Conservation (phyloP, 768 basidiomycete species). For the Daedaleopsis nitida region DNA sequence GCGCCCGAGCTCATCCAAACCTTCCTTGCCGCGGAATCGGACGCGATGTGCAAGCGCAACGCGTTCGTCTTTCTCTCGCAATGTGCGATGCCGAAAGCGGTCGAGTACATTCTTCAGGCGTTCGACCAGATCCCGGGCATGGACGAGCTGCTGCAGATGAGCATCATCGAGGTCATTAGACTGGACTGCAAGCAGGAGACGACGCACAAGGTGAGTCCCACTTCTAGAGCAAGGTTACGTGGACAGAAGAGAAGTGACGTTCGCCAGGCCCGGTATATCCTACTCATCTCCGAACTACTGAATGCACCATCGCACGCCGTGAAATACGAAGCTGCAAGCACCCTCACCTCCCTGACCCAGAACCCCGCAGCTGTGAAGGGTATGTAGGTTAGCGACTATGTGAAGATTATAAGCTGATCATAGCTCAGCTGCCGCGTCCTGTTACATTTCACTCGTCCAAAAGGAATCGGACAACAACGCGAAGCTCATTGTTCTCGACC, state of each 20-base stretch:
- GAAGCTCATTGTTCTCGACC: slow-evolving; percentile 94
- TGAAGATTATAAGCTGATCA: neutral
- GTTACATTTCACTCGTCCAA: slow-evolving; percentile 83
- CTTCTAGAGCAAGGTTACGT: neutral
- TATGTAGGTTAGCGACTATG: slow-evolving; percentile 30
- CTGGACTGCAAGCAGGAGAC: slow-evolving; percentile 88
- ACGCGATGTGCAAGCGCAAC: slow-evolving; percentile 95
- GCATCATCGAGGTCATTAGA: slow-evolving; percentile 90
- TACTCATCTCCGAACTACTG: slow-evolving; percentile 89
- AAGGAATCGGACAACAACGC: slow-evolving; percentile 99
- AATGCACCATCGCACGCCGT: slow-evolving; percentile 90
- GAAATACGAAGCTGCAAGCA: slow-evolving; percentile 97
- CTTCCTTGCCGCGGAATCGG: slow-evolving; percentile 93
- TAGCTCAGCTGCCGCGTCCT: slow-evolving; percentile 60
- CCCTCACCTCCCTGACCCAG: slow-evolving; percentile 90
- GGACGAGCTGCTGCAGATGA: slow-evolving; percentile 95
- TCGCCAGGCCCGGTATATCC: slow-evolving; percentile 85
- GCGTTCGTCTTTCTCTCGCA: slow-evolving; percentile 93
- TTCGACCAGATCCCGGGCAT: slow-evolving; percentile 81
- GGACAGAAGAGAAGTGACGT: neutral
- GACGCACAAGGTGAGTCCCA: slow-evolving; percentile 66
- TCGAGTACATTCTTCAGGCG: slow-evolving; percentile 85
- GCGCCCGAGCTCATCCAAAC: slow-evolving; percentile 95
- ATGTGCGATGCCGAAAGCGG: slow-evolving; percentile 86
- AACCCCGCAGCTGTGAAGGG: slow-evolving; percentile 97